These are phyloP conservation scores for Colletotrichum truncatum DNA, from an alignment of 2,329 filamentous ascomycete genomes.

Conservation along the genomic window DNA sequence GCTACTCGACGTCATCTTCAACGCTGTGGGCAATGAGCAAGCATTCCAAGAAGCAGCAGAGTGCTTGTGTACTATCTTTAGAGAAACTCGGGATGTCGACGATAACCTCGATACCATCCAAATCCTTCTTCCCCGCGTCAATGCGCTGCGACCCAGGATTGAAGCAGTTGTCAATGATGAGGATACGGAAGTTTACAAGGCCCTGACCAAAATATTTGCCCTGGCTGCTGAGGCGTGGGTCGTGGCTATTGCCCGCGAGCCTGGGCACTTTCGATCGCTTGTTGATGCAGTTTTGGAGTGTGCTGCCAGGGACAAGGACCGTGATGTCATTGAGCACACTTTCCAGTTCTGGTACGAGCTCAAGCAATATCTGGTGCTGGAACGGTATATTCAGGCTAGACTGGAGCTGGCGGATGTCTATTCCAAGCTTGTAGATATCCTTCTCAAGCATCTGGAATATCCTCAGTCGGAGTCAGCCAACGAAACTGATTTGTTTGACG, in stretches of 20 bases:
- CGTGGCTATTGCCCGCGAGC: conserved; percentile 86
- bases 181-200: conserved; percentile 86
- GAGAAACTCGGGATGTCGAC: conserved; percentile 93
- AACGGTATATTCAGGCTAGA: conserved; percentile 86
- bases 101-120: conserved; percentile 87
- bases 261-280: conserved; percentile 80
- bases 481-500: conserved; percentile 89
- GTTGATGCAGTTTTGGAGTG: conserved; percentile 95
- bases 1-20: conserved; percentile 82
- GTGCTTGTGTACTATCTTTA: conserved; percentile 90
- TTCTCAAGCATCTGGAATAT: conserved; percentile 90
- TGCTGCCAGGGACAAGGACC: conserved; percentile 84
- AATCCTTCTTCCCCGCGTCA: conserved; percentile 81
- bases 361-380: conserved; percentile 93
- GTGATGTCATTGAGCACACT: conserved; percentile 91
- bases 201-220: conserved; percentile 88
- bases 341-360: conserved; percentile 99
- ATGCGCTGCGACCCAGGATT: conserved; percentile 81
- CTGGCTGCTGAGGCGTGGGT: conserved; percentile 97
- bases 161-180: conserved; percentile 79
- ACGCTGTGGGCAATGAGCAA: conserved; percentile 76
- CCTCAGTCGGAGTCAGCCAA: conserved; percentile 78
- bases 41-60: conserved; percentile 91
- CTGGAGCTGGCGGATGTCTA: conserved; percentile 83
- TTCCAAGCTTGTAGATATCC: conserved; percentile 89